These are phyloP conservation scores for Entomortierella chlamydospora DNA, from an alignment of 192 early-diverging fungal species.

Conservation along the genomic window DNA sequence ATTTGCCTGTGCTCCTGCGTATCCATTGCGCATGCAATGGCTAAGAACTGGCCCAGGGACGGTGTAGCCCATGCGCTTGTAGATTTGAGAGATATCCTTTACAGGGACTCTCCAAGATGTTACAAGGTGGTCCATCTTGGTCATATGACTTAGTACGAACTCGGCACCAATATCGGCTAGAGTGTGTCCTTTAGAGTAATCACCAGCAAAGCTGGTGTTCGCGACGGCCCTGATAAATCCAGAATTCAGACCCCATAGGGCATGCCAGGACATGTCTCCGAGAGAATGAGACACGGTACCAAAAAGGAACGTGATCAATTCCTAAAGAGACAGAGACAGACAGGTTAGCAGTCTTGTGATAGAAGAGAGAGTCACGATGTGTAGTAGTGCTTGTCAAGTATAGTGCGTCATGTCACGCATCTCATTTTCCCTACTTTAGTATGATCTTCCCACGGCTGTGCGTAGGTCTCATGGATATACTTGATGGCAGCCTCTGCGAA, in stretches of 20 bases:
- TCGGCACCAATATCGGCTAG: constrained; percentile 76
- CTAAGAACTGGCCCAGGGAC: constrained; percentile 53
- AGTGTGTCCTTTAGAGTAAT: constrained; percentile 61
- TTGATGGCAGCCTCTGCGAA: constrained; percentile 67
- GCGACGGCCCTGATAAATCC: constrained; percentile 72
- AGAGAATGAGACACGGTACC: constrained; percentile 75
- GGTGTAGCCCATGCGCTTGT: constrained; percentile 58
- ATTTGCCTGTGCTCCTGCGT: constrained; percentile 68
- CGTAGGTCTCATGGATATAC: constrained; percentile 70
- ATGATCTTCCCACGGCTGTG: constrained; percentile 60
- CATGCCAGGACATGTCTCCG: constrained; percentile 79
- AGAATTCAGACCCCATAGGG: constrained; percentile 59
- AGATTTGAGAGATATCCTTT: constrained; percentile 73
- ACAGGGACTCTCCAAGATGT: constrained; percentile 72
- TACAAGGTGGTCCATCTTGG: constrained; percentile 39
- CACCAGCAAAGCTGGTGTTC: constrained; percentile 60
- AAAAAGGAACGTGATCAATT: constrained; percentile 72
- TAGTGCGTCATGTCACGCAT: background rate
- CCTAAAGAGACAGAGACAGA: constrained; percentile 38
- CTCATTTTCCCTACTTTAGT: constrained; percentile 3
- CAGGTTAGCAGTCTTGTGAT: too few relatives aligned
- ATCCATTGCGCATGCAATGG: constrained; percentile 72
- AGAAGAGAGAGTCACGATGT: background rate
- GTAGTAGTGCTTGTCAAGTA: too few relatives aligned
- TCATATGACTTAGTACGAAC: constrained; percentile 62